Percentiles rank a stretch among this genome's conserved stretches.
Evolutionary conservation across 371 early-diverging fungal species (phyloP).

Genomic region (Mycotypha africana): DNA sequence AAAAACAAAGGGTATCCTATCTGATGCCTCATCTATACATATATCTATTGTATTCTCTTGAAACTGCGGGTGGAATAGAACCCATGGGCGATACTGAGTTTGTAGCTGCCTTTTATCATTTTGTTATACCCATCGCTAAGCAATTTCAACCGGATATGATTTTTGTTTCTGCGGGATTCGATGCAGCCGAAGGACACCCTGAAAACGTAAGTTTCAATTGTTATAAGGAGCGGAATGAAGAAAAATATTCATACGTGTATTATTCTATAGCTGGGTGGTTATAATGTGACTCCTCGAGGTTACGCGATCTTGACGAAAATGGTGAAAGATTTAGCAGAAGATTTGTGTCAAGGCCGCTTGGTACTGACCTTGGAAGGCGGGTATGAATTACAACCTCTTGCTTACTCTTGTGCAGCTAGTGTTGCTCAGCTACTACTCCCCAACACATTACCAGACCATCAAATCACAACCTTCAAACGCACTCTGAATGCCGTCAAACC

Average conservation of each 20-base stretch:
- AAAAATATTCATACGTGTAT: too few relatives aligned
- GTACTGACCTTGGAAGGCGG: conserved; percentile 53
- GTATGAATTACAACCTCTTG: conserved; percentile 44
- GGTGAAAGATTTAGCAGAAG: conserved; percentile 47
- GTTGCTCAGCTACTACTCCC: conserved; percentile 40
- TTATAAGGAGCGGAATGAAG: too few relatives aligned
- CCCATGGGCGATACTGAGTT: conserved; percentile 69
- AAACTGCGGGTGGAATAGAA: conserved; percentile 12
- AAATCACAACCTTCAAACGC: conserved; percentile 28
- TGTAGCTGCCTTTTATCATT: conserved; percentile 57
- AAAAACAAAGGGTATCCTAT: too few relatives aligned
- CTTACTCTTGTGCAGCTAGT: conserved; percentile 39
- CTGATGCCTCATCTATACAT: too few relatives aligned
- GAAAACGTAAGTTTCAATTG: conserved; percentile 46
- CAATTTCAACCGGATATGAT: conserved; percentile 61
- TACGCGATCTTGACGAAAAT: conserved; percentile 53
- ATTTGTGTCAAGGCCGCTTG: conserved; percentile 47
- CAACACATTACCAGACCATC: conserved; percentile 30
- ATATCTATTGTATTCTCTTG: not conserved
- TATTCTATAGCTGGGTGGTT: conserved; percentile 49
- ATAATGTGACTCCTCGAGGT: conserved; percentile 53
- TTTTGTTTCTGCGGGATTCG: conserved; percentile 66
- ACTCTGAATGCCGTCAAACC: conserved; percentile 50
- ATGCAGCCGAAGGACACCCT: conserved; percentile 65
- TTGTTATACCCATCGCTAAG: conserved; percentile 55